Evolutionary conservation across 805 yeast species (phyloP).

Genomic region (Wickerhamomyces ciferrii): DNA sequence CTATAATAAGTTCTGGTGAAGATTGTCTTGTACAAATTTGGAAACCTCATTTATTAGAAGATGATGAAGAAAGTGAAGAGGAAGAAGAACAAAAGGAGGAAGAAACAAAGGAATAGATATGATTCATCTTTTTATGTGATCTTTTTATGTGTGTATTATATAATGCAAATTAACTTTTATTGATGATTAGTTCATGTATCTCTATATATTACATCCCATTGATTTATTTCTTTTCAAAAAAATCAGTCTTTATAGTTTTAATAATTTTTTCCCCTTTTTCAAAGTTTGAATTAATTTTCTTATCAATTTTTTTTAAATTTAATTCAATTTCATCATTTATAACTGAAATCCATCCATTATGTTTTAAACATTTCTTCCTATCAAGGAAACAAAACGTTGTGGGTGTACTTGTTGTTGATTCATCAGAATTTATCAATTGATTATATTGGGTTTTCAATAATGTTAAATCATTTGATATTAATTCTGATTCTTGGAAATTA

Average conservation of each 20-base stretch:
- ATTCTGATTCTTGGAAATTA: conserved; percentile 14
- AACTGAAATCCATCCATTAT: conserved; percentile 42
- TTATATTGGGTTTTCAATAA: conserved; percentile 3
- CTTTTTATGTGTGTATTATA: too few species aligned
- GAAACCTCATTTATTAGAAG: conserved; percentile 38
- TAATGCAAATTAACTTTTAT: too few species aligned
- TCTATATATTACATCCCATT: background rate
- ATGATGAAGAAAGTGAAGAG: conserved; percentile 36
- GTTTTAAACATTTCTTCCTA: conserved; percentile 50
- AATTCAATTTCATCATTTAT: conserved; percentile 29
- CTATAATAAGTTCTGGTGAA: conserved; percentile 66
- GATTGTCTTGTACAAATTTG: conserved; percentile 74
- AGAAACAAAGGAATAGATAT: background rate
- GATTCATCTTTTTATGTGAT: too few species aligned
- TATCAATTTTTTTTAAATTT: conserved; percentile 24
- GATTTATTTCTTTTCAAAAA: conserved; percentile 21
- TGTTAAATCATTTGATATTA: conserved; percentile 11
- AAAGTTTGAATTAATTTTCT: conserved; percentile 14
- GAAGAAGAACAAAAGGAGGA: conserved; percentile 17
- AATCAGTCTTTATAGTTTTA: conserved; percentile 31
- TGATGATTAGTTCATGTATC: too few species aligned
- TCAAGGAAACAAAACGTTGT: conserved; percentile 43
- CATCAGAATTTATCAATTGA: conserved; percentile 1
- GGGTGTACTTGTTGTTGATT: too few species aligned
- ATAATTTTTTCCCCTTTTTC: conserved; percentile 25